Evolutionary conservation across 306 rosid species (phyloP).

Genomic region (Corylus americana): DNA sequence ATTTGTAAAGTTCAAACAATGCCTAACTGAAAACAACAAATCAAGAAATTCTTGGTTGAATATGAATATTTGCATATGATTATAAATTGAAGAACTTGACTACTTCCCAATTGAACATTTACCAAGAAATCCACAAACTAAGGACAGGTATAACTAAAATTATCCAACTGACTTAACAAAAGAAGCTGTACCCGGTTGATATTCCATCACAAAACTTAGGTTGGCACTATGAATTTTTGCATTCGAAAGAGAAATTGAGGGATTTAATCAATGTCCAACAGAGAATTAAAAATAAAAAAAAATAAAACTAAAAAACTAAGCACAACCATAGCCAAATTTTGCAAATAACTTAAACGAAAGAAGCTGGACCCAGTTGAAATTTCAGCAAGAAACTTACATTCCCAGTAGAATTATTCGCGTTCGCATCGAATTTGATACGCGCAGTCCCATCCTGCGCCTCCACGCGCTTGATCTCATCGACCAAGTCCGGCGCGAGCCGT

Average conservation of each 20-base stretch:
- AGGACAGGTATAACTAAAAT: background rate
- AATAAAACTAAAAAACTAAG: background rate
- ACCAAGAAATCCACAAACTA: background rate
- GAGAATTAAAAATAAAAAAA: background rate
- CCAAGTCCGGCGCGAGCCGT: conserved; percentile 75
- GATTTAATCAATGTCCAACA: background rate
- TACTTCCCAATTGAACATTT: background rate
- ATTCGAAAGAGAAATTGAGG: background rate
- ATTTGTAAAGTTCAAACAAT: conserved; percentile 11
- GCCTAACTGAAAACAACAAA: background rate
- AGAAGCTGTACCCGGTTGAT: background rate
- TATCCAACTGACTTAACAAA: background rate
- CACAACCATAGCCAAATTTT: background rate
- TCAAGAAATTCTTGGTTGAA: background rate
- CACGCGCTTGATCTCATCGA: conserved; percentile 92
- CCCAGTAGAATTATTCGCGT: conserved; percentile 55
- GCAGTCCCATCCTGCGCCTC: conserved; percentile 84
- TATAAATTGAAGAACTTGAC: background rate
- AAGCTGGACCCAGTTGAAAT: conserved; percentile 9
- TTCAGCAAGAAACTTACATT: conserved; percentile 52
- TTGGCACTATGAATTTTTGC: background rate
- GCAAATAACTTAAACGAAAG: background rate
- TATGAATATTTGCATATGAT: background rate
- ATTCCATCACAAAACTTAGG: background rate
- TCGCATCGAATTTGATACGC: conserved; percentile 70